A percentile compares a stretch with the other conserved stretches of the same genome.
Evolutionary conservation across 805 yeast species (phyloP).

Genomic region (Wickerhamiella musiphila): DNA sequence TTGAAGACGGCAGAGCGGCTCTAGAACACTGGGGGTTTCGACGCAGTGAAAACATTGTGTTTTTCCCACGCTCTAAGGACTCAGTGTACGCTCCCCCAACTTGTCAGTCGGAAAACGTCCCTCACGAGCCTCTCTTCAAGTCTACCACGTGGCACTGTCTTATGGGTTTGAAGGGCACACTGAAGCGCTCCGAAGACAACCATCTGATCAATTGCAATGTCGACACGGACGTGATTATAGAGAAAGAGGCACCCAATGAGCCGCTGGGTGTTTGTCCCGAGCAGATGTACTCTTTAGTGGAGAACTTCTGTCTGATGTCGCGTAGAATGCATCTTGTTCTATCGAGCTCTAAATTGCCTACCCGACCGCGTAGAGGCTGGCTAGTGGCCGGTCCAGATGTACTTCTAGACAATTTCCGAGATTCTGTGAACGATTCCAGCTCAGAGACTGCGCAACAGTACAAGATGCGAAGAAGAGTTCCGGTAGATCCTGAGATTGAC

Average conservation of each 20-base stretch:
- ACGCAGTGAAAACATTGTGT: constrained; percentile 77
- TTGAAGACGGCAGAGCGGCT: constrained; percentile 37
- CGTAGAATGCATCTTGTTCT: constrained; percentile 78
- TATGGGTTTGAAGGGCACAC: constrained; percentile 95
- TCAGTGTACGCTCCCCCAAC: constrained; percentile 47
- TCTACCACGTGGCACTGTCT: constrained; percentile 82
- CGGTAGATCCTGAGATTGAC: constrained; percentile 59
- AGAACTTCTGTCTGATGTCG: constrained; percentile 70
- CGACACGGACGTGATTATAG: constrained; percentile 74
- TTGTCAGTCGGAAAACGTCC: constrained; percentile 25
- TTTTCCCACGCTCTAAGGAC: constrained; percentile 48
- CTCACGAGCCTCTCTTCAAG: no score
- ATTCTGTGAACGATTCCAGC: no score
- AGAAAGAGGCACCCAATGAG: constrained; percentile 23
- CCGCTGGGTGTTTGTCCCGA: constrained; percentile 40
- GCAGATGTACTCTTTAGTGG: constrained; percentile 64
- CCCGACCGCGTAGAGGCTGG: constrained; percentile 74
- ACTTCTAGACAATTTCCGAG: constrained; percentile 55
- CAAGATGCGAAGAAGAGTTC: constrained; percentile 28
- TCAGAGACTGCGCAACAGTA: constrained; percentile 30
- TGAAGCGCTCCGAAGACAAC: constrained; percentile 65
- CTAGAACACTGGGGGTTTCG: constrained; percentile 46
- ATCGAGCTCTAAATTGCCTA: constrained; percentile 43
- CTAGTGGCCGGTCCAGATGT: constrained; percentile 76
- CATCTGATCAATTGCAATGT: constrained; percentile 83